Evolutionary conservation across 2,329 filamentous ascomycete genomes (phyloP), one percentile per base, ranked within the genome.

Genomic region (Colletotrichum australisinense): DNA sequence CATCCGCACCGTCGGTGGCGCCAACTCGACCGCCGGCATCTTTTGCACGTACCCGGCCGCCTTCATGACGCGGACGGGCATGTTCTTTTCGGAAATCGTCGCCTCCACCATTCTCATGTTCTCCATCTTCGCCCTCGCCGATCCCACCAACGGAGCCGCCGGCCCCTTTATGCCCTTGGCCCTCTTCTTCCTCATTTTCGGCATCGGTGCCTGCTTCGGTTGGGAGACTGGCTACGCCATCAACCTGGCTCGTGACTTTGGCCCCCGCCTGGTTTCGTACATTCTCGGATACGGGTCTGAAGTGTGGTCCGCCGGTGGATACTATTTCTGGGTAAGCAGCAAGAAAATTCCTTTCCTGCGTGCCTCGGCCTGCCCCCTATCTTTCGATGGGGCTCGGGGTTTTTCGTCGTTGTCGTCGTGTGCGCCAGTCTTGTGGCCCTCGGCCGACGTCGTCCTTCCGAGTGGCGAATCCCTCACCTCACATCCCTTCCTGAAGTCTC

Each of bases 201-300:
- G 92, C 8, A 90, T 94, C 26, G 92, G 92, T 22, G 90, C 91
- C 38, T 93, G 91, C 78, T 94, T 93, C 77, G 93, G 93, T 7
- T 94, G 91, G 91, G 89, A 94, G 80, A 95, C 93, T 1, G 92
- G 93, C 49, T 95, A 93, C 81, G 93, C 92, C 19, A 93, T 94
- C 76, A 94, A 94, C 78, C 81, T 93, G 55, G 93, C 92, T 46
- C 87, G 93, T 81, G 93, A 95, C 75, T 93, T 94, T 78, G 91
- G 92, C 1, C 92, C 92, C 11, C 85, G 93, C 12, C 80, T 94
- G 56, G 89, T 93, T 74, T 89, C 89, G 1, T 93, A 91, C 78
- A 88, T 91, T 78, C 77, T 94, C 67, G 93, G 93, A 2, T 94
- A 95, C 78, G 91, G 91, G 1, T 81, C 80, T 62, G 87, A 92